Base-by-base conservation (phyloP, 1,139 yeast genomes). In the Scheffersomyces titani region DNA sequence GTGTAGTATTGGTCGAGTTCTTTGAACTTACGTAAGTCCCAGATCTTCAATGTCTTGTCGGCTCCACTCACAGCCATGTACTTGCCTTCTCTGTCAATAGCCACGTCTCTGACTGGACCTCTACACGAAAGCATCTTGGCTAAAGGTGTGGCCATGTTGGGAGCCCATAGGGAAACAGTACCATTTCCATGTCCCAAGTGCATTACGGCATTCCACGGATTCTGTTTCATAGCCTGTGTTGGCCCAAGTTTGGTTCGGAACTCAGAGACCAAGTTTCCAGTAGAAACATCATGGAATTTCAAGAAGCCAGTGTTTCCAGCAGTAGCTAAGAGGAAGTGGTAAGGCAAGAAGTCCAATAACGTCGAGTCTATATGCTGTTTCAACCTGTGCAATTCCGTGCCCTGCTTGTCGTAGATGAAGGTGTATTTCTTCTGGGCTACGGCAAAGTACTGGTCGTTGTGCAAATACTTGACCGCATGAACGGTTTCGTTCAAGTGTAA, bases 381-480 rank as follows among this genome's bases (percentile, higher is more conserved):
- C 72, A 96, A 78, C 67, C 97, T 85, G 73, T 96, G 99, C 59
- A 96, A 77, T 79, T 96, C 99, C 52, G 89, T 82, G 30, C 99
- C 99, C 61, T 87, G 86, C 63, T 89, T 88, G 71, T 94, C 98
- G 71, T 96, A 96, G 50, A 96, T 90, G 70, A 88, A 96, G 0
- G 96, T 90, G 71, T 94, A 91, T 71, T 92, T 93, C 74, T 92
- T 93, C 74, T 96, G 99, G 1, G 99, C 99, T 18, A 88, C 97
- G 0, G 99, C 99, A 75, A 91, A 93, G 72, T 82, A 92, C 73
- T 93, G 97, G 68, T 92, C 97, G 68, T 89, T 92, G 67, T 94
- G 98, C 61, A 96, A 78, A 75, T 89, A 92, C 66, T 92, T 90
- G 48, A 93, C 97, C 1, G 93, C 96, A 67, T 91, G 84, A 9